A percentile compares a stretch with the other conserved stretches of the same genome.
phyloP scores from a whole-genome alignment of 169 alveolate genomes.

The Sarcocystis neurona region DNA sequence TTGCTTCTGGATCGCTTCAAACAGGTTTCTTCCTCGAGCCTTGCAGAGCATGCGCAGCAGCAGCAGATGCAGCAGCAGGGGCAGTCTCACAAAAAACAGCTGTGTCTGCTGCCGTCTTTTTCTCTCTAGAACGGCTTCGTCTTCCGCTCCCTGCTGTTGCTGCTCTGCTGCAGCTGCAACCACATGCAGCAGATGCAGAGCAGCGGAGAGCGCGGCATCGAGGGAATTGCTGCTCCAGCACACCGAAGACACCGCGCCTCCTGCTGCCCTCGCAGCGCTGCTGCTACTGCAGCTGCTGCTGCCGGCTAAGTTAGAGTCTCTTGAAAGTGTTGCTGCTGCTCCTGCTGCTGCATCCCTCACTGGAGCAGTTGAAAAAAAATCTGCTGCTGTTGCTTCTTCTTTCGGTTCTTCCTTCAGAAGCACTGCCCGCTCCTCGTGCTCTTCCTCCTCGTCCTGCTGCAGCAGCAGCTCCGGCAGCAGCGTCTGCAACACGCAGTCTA shows the following conservation, averaged over 20 bases:
- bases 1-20: neutral
- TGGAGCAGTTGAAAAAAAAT: too few species aligned
- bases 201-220: neutral
- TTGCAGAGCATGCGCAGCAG: neutral
- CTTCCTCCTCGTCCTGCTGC: neutral
- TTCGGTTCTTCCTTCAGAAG: neutral
- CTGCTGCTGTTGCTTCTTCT: neutral
- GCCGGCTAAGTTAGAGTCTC: too few species aligned
- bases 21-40: neutral
- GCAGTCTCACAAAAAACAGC: too few species aligned
- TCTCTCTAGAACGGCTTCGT: neutral
- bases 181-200: slow-evolving; percentile 10
- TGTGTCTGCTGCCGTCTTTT: neutral
- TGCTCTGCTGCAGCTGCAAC: neutral
- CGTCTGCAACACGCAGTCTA: too few species aligned
- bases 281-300: too few species aligned
- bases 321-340: too few species aligned
- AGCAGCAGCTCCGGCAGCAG: too few species aligned
- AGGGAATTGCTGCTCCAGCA: too few species aligned
- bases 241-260: too few species aligned
- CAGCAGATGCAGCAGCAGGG: neutral
- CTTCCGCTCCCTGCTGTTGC: neutral
- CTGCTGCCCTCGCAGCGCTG: too few species aligned
- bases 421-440: neutral
- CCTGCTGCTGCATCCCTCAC: too few species aligned